A percentile compares a stretch with the other conserved stretches of the same genome.
Evolutionary conservation across 139 green algal species (phyloP).

Genomic region (Marvania coccoides): DNA sequence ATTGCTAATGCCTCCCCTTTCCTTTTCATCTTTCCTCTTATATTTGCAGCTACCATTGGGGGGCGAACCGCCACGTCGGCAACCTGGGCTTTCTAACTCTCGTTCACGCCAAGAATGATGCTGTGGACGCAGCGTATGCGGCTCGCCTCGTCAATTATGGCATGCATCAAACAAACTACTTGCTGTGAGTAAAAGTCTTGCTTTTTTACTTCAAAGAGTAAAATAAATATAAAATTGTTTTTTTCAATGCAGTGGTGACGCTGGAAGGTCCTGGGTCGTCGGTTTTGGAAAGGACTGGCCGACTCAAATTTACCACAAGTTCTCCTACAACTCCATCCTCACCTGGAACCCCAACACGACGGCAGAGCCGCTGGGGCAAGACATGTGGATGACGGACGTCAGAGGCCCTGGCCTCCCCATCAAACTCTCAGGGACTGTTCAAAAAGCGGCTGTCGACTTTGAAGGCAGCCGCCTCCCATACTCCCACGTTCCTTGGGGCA

Average conservation of each 20-base stretch:
- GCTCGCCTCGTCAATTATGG: constrained; percentile 28
- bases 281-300: constrained; percentile 13
- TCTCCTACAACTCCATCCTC: background rate
- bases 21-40: no score
- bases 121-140: background rate
- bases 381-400: background rate
- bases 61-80: constrained; percentile 2
- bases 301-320: constrained; percentile 20
- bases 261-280: constrained; percentile 2
- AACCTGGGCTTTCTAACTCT: constrained; percentile 14
- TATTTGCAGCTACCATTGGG: constrained; percentile 42
- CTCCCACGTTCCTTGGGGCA: constrained; percentile 19
- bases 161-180: constrained; percentile 10
- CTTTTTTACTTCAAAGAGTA: no score
- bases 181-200: no score
- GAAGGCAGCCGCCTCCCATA: constrained; percentile 2
- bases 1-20: no score
- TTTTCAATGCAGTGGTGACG: no score
- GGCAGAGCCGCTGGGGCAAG: background rate
- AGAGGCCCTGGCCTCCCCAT: background rate
- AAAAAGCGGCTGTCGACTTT: background rate
- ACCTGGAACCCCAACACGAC: background rate
- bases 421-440: background rate
- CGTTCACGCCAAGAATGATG: constrained; percentile 2
- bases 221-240: no score